Base-by-base conservation (phyloP, 805 yeast genomes). In the Kazachstania viticola region DNA sequence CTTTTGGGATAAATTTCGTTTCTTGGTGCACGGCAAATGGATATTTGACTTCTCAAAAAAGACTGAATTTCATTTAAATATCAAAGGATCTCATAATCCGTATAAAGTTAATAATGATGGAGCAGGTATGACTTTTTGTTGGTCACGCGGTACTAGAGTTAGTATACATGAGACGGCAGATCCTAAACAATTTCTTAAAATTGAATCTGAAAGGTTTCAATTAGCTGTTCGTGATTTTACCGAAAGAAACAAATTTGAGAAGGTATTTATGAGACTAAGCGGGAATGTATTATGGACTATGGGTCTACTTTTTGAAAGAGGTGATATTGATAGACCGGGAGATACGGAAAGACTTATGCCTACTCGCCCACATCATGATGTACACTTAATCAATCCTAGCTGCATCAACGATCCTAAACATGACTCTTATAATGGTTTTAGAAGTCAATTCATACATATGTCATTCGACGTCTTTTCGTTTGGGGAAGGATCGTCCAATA, bases 251-350 rank as follows among this genome's bases (percentile, higher is more conserved):
- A 49, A 47, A 22, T 48, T 56, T 29, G 56, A 50, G 14, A 77
- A 77, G 48, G 61, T 65, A 8, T 54, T 74, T 5, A 67, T 81
- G 69, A 73, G 71, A 41, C 61, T 85, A 18, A 60, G 65, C 9
- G 85, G 85, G 18, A 60, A 63, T 25, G 91, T 85, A 5, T 51
- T 60, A n/a, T 85, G 95, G 95, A 70, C 65, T 22, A 57, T 78
- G 29, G 95, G 95, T 0, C 58, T 81, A 43, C 40, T 69, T 14
- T 82, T 83, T 56, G 94, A 84, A 50, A 58, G 79, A 37, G 78
- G 79, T 33, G 51, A 51, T 18, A 52, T 57, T 18, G 45, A 46
- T 12, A 48, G 46, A 9, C 52, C 61, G 17, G 56, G 66, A 29
- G 48, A 46, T 14, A 42, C 62, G 32, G 62, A 62, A 31, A 62